Evolutionary conservation across 768 basidiomycete genomes (phyloP).

Genomic region (Tricholoma furcatifolium): DNA sequence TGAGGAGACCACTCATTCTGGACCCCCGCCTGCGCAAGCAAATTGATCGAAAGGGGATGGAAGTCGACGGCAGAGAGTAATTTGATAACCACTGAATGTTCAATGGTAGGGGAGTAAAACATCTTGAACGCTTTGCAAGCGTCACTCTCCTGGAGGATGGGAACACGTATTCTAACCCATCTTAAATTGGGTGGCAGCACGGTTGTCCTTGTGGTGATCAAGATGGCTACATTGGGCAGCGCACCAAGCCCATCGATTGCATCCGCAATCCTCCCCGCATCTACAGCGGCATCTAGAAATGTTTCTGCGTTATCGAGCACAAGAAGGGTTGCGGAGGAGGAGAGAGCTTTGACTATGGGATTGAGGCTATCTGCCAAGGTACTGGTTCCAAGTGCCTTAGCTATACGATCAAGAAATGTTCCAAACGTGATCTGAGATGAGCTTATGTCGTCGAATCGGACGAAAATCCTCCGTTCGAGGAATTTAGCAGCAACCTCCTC

Average conservation of each 20-base stretch:
- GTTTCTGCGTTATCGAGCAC: constrained; percentile 16
- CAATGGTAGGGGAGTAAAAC: neutral
- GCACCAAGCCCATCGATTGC: constrained; percentile 11
- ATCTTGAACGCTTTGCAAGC: too few species aligned
- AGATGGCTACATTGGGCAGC: too few species aligned
- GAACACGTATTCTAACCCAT: constrained; percentile 8
- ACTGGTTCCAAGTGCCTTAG: neutral
- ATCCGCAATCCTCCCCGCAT: constrained; percentile 7
- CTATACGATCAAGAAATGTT: too few species aligned
- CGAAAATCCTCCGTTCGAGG: constrained; percentile 2
- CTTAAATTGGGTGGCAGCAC: constrained; percentile 7
- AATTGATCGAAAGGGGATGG: too few species aligned
- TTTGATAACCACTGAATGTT: neutral
- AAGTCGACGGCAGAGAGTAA: constrained; percentile 4
- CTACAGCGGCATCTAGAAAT: constrained; percentile 11
- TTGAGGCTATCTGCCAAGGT: neutral
- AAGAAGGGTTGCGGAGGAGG: constrained; percentile 3
- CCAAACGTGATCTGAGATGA: neutral
- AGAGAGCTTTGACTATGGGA: neutral
- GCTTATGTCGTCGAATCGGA: constrained; percentile 9
- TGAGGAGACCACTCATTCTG: constrained; percentile 14
- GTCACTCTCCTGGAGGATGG: constrained; percentile 6
- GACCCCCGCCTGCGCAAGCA: constrained; percentile 11
- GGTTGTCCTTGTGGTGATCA: too few species aligned
- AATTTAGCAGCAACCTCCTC: neutral